A percentile compares a stretch with the other conserved stretches of the same genome.
phyloP scores from a whole-genome alignment of 805 yeast species.

The Suhomyces xylopsoci region DNA sequence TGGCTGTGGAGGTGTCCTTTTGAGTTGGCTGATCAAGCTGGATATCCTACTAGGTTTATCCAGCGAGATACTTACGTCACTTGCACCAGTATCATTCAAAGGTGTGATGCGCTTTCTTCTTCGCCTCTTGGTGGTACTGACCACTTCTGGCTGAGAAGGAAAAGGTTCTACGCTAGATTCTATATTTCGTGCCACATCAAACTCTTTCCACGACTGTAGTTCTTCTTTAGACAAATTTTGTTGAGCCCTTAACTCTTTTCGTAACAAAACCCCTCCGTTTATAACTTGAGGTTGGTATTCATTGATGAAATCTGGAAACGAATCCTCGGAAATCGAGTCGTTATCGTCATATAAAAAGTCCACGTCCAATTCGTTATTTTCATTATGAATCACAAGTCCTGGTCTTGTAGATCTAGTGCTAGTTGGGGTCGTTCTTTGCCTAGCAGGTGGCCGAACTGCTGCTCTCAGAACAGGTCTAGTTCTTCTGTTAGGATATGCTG shows the following conservation, averaged over 20 bases:
- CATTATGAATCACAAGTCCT: conserved; percentile 26
- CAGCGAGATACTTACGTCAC: background rate
- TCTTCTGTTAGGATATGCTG: background rate
- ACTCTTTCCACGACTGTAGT: conserved; percentile 34
- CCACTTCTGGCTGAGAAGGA: background rate
- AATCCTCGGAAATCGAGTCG: background rate
- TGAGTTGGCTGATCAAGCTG: conserved; percentile 11
- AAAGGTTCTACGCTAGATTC: background rate
- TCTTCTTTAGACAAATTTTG: conserved; percentile 34
- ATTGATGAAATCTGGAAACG: background rate
- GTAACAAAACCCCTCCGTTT: conserved; percentile 38
- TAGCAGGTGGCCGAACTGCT: background rate
- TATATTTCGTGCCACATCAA: conserved; percentile 26
- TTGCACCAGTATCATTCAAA: background rate
- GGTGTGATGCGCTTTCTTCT: conserved; percentile 14
- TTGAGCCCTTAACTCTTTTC: conserved; percentile 31
- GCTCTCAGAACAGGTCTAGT: background rate
- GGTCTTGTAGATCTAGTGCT: conserved; percentile 4
- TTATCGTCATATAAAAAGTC: conserved; percentile 22
- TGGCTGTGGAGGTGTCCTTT: conserved; percentile 2
- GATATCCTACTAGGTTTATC: conserved; percentile 8
- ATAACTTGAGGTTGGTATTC: conserved; percentile 13
- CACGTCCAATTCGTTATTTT: conserved; percentile 29
- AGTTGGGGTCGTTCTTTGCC: background rate
- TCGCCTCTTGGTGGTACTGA: conserved; percentile 10